Conservation (phyloP, 441 rosid species). For the Populus tomentosa region DNA sequence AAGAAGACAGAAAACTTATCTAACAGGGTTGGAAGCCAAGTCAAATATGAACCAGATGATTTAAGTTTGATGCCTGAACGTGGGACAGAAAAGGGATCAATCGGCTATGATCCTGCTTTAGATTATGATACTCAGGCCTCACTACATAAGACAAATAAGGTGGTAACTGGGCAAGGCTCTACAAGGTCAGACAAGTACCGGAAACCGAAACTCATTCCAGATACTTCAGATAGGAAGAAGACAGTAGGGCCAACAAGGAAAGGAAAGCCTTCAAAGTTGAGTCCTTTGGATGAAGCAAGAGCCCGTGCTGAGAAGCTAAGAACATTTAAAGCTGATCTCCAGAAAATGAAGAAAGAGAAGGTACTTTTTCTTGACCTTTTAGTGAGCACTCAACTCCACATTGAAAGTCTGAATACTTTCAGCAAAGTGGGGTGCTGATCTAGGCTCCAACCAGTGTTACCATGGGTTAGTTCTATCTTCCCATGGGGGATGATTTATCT, state of each 20-base stretch:
- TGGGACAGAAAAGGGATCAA: conserved; percentile 45
- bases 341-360: conserved; percentile 92
- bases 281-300: conserved; percentile 89
- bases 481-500: conserved; percentile 1
- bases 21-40: conserved; percentile 25
- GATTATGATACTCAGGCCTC: conserved; percentile 62
- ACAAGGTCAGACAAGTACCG: conserved; percentile 55
- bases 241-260: conserved; percentile 70
- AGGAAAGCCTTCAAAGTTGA: conserved; percentile 74
- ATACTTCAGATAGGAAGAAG: conserved; percentile 58
- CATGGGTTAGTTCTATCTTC: conserved; percentile 7
- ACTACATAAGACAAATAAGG: conserved; percentile 41
- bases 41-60: conserved; percentile 77
- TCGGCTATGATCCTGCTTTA: conserved; percentile 74
- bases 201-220: conserved; percentile 48
- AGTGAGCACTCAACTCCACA: background rate
- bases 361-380: conserved; percentile 27
- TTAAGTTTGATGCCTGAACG: conserved; percentile 76
- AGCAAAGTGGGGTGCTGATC: background rate
- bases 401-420: conserved; percentile 1
- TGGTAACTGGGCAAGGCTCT: conserved; percentile 21
- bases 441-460: background rate
- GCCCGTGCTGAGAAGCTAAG: conserved; percentile 94
- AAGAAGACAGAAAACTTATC: conserved; percentile 35
- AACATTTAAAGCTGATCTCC: conserved; percentile 82